Evolutionary conservation across 257 asterid genomes (phyloP).

Genomic region (Fraxinus quadrangulata): DNA sequence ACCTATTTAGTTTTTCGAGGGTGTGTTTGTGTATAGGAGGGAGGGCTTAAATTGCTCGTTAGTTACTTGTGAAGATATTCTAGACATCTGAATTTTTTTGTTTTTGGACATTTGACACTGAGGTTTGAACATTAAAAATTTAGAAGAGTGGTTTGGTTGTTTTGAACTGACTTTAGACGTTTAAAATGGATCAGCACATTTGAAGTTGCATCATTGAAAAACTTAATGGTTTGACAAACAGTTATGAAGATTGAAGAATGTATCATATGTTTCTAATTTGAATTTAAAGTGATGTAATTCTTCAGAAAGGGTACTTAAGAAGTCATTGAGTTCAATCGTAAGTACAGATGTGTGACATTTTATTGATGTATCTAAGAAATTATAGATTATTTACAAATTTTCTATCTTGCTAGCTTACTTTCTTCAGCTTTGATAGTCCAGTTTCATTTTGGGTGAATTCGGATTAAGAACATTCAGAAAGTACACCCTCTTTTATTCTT

Average conservation of each 20-base stretch:
- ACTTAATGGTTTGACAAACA: not conserved
- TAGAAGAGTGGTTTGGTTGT: not conserved
- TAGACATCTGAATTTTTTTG: not conserved
- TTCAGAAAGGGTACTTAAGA: not conserved
- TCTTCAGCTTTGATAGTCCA: not conserved
- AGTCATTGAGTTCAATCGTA: not conserved
- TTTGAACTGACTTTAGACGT: not conserved
- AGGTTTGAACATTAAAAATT: not conserved
- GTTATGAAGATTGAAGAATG: not conserved
- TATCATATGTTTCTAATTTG: not conserved
- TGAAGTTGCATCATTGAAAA: not conserved
- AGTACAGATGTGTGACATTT: not conserved
- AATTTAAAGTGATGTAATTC: not conserved
- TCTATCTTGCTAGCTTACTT: not conserved
- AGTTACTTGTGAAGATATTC: not conserved
- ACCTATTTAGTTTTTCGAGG: not conserved
- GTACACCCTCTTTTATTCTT: not conserved
- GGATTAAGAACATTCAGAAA: not conserved
- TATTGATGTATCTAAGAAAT: not conserved
- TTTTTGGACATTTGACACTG: not conserved
- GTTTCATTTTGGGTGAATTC: not conserved
- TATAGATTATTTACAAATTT: not conserved
- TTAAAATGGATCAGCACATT: not conserved
- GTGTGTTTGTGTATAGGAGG: not conserved
- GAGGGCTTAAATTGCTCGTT: not conserved